Percentiles rank a stretch among this genome's conserved stretches.
Conservation (phyloP, 1,284 basidiomycete species). For the Vanrija humicola region DNA sequence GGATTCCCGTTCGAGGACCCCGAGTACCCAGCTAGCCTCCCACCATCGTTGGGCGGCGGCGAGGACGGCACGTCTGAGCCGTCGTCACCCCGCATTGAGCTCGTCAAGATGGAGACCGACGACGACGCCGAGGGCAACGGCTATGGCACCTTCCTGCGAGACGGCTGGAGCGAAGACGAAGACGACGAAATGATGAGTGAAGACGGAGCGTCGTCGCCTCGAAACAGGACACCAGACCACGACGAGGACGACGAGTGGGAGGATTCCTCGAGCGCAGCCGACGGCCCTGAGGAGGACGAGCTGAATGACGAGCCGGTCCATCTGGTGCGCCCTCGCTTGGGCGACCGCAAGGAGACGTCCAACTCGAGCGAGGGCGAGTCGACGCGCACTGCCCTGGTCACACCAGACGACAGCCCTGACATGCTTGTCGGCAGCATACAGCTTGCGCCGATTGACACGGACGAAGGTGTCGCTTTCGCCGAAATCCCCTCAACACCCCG, state of each 20-base stretch:
- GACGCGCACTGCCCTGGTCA: constrained; percentile 7
- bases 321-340: constrained; percentile 4
- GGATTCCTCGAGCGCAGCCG: not conserved
- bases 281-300: not conserved
- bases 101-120: constrained; percentile 1
- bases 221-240: not conserved
- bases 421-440: constrained; percentile 9
- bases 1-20: not conserved
- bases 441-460: constrained; percentile 5
- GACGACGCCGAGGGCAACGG: not conserved
- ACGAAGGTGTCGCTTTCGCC: not conserved
- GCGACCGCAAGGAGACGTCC: constrained; percentile 8
- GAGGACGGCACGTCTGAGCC: too few species aligned
- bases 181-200: constrained; percentile 1
- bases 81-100: constrained; percentile 12
- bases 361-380: constrained; percentile 11
- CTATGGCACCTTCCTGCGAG: constrained; percentile 1
- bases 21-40: too few species aligned
- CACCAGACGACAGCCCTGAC: constrained; percentile 16
- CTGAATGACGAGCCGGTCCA: not conserved
- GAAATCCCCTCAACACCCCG: not conserved
- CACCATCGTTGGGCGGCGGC: too few species aligned
- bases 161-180: constrained; percentile 11
- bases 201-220: not conserved
- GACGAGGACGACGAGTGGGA: not conserved